phyloP scores from a whole-genome alignment of 2,329 filamentous ascomycete species.

The Arthrobotrys sinensis region DNA sequence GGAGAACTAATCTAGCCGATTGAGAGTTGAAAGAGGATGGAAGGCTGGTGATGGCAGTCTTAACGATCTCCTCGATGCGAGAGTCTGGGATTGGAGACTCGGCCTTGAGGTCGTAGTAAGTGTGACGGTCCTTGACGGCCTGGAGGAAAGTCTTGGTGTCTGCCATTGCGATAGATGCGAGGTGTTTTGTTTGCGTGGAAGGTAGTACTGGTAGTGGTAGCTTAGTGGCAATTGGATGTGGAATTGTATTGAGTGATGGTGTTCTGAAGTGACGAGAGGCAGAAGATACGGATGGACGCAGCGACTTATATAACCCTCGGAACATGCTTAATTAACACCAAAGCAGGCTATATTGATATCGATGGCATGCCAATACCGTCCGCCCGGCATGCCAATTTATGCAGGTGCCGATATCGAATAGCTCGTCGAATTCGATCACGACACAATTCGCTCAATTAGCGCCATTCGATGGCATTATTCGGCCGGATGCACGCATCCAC shows the following conservation, averaged over 20 bases:
- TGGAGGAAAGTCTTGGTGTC: conserved; percentile 72
- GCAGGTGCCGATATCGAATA: conserved; percentile 12
- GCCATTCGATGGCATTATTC: conserved; percentile 22
- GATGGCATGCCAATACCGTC: background rate
- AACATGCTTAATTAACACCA: background rate
- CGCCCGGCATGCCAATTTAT: background rate
- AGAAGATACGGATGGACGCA: background rate
- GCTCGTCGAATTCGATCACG: conserved; percentile 33
- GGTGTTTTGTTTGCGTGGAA: conserved; percentile 11
- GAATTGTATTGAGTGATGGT: background rate
- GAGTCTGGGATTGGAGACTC: conserved; percentile 73
- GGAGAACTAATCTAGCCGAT: conserved; percentile 81
- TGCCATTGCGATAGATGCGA: conserved; percentile 43
- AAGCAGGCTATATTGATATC: background rate
- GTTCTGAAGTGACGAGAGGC: background rate
- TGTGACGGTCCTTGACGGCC: conserved; percentile 78
- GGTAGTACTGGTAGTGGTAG: conserved; percentile 6
- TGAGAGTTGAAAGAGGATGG: conserved; percentile 90
- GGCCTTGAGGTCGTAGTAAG: conserved; percentile 79
- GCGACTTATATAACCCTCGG: conserved; percentile 10
- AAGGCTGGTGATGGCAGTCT: conserved; percentile 76
- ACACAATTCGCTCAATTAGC: conserved; percentile 46
- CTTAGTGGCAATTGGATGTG: conserved; percentile 2
- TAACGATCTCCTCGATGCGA: conserved; percentile 77
- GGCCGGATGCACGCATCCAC: conserved; percentile 55